A percentile compares a stretch with the other conserved stretches of the same genome.
Evolutionary conservation across 2,329 filamentous ascomycete genomes (phyloP).

Genomic region (Penicillium polonicum): DNA sequence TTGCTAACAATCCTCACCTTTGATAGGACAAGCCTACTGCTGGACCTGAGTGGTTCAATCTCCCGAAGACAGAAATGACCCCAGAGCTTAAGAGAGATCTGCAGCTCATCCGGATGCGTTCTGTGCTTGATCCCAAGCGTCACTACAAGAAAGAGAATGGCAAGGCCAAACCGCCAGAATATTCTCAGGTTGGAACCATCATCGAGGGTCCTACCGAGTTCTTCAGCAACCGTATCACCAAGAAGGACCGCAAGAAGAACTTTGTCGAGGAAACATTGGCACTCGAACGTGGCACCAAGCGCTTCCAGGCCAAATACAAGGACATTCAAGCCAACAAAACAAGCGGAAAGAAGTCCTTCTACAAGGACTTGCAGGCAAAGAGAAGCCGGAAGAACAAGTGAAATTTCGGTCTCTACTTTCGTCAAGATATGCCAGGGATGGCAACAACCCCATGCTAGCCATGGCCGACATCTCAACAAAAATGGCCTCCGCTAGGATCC

Average conservation of each 20-base stretch:
- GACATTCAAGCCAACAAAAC: constrained; percentile 79
- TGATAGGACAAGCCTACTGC: constrained; percentile 62
- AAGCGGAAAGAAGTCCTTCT: constrained; percentile 85
- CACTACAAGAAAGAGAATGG: constrained; percentile 85
- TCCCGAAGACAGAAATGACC: constrained; percentile 81
- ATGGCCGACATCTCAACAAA: neutral
- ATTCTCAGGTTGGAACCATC: constrained; percentile 84
- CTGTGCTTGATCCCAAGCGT: constrained; percentile 81
- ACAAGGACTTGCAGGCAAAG: constrained; percentile 72
- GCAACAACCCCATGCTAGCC: neutral
- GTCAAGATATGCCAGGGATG: neutral
- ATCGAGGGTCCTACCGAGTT: constrained; percentile 87
- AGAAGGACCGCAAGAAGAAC: constrained; percentile 83
- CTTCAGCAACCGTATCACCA: constrained; percentile 74
- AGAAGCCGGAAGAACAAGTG: constrained; percentile 38
- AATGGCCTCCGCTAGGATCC: neutral
- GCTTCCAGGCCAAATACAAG: constrained; percentile 83
- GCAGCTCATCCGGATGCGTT: constrained; percentile 84
- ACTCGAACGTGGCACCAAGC: constrained; percentile 61
- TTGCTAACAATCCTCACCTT: constrained; percentile 21
- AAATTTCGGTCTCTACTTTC: constrained; percentile 3
- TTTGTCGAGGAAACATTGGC: constrained; percentile 82
- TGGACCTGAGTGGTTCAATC: constrained; percentile 80
- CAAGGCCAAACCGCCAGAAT: constrained; percentile 72
- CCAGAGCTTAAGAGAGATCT: constrained; percentile 84